Percentiles rank a stretch among this genome's conserved stretches.
These are phyloP conservation scores for Schoenoplectus tabernaemontani DNA, from an alignment of 202 grass and related monocot genomes.

Conservation along the genomic window DNA sequence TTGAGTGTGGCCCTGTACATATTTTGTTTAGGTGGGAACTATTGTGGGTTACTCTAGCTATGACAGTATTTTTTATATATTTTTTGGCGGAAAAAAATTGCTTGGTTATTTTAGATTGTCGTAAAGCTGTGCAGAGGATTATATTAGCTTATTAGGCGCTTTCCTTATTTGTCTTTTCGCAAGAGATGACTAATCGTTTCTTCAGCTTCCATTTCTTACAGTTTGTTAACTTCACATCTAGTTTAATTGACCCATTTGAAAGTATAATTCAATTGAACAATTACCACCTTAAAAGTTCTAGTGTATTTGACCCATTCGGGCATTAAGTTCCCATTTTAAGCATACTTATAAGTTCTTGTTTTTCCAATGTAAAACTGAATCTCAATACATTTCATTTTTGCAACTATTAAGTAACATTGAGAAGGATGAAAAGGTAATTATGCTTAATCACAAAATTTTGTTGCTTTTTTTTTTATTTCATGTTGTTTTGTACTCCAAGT, in stretches of 20 bases:
- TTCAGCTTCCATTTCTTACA: neutral
- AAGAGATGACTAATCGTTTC: neutral
- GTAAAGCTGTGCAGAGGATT: neutral
- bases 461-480: neutral
- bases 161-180: neutral
- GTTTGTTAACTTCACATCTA: neutral
- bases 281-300: too few relatives aligned
- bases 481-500: neutral
- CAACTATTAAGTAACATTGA: neutral
- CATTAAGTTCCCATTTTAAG: constrained; percentile 1
- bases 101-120: neutral
- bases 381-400: neutral
- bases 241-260: neutral
- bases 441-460: neutral
- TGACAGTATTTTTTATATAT: neutral
- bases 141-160: neutral
- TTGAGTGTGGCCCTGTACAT: neutral
- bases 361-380: neutral
- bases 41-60: neutral
- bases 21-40: neutral
- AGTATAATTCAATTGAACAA: neutral
- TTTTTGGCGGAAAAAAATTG: neutral
- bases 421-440: neutral
- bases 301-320: neutral
- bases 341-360: neutral